These are phyloP conservation scores for Pecoramyces ruminantium DNA, from an alignment of 192 early-diverging fungal species.

Conservation along the genomic window DNA sequence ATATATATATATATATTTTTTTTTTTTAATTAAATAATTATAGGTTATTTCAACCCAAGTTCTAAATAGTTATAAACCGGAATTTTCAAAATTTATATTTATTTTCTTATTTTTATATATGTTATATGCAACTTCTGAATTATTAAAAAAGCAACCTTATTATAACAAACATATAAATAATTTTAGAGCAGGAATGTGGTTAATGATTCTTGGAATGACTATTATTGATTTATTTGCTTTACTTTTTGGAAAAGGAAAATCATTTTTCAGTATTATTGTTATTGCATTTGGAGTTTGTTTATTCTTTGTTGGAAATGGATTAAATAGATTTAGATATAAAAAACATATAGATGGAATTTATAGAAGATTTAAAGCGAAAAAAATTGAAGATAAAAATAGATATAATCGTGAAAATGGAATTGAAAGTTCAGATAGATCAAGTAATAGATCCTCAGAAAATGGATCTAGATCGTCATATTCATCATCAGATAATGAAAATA, in stretches of 20 bases:
- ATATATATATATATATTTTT: no score
- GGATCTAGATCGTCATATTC: not conserved
- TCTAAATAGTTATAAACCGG: no score
- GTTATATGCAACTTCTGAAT: no score
- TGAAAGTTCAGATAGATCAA: not conserved
- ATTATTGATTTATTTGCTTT: not conserved
- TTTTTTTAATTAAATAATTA: no score
- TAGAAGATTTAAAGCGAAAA: not conserved
- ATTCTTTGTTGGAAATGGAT: not conserved
- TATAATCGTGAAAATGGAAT: not conserved
- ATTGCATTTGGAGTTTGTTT: not conserved
- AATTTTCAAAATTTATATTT: no score
- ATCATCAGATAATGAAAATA: not conserved
- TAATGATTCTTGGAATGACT: not conserved
- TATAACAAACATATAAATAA: not conserved
- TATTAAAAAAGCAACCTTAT: not conserved
- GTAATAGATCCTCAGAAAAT: not conserved
- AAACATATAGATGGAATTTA: not conserved
- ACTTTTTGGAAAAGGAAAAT: not conserved
- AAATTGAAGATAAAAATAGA: not conserved
- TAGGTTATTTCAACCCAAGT: no score
- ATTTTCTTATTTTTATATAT: no score
- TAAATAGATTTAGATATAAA: not conserved
- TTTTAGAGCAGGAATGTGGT: not conserved
- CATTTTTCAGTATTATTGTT: not conserved